Percentiles rank a stretch among this genome's conserved stretches.
phyloP scores from a whole-genome alignment of 768 basidiomycete species.

The Tulasnella sp. region DNA sequence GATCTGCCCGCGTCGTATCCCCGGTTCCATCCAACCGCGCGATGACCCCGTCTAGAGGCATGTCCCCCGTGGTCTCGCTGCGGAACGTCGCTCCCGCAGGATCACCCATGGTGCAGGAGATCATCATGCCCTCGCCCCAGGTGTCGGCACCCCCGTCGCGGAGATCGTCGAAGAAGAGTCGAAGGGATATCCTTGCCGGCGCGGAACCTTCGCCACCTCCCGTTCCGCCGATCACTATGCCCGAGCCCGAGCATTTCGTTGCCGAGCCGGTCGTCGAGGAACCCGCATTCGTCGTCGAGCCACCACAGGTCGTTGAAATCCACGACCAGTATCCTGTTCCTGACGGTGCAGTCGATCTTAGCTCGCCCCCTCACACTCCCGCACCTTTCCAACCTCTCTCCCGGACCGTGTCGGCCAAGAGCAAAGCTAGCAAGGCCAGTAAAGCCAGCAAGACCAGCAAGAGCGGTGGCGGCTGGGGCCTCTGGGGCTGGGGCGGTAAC shows the following conservation, averaged over 20 bases:
- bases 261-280: not conserved
- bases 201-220: not conserved
- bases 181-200: not conserved
- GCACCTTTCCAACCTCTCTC: not conserved
- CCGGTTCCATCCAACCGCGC: not conserved
- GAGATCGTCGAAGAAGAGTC: not conserved
- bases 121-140: not conserved
- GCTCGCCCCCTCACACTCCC: not conserved
- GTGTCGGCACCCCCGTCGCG: not conserved
- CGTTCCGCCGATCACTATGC: not conserved
- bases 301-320: not conserved
- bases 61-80: not conserved
- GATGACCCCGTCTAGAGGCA: not conserved
- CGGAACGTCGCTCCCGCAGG: not conserved
- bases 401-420: conserved; percentile 6
- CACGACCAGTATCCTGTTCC: not conserved
- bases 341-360: not conserved
- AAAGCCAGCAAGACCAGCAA: not conserved
- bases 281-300: not conserved
- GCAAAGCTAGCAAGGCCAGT: conserved; percentile 3
- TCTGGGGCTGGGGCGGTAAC: not conserved
- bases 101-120: conserved; percentile 9
- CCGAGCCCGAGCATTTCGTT: not conserved
- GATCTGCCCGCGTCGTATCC: not conserved
- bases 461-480: not conserved